phyloP scores from a whole-genome alignment of 208 protist species.

The Angomonas deanei region DNA sequence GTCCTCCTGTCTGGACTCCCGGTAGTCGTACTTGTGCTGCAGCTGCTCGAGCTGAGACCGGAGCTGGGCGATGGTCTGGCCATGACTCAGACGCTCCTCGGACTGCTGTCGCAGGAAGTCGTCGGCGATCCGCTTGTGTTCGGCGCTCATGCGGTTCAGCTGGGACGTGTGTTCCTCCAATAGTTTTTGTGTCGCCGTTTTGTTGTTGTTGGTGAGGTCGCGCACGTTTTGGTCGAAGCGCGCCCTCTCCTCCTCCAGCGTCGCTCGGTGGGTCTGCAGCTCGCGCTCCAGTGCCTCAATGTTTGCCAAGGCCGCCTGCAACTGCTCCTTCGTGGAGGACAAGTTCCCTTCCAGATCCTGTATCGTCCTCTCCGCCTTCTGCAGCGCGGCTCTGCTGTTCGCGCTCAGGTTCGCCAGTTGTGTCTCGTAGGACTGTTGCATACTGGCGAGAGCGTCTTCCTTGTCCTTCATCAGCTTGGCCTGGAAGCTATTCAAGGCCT shows the following conservation, averaged over 20 bases:
- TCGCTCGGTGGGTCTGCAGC: constrained; percentile 13
- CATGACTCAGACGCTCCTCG: constrained; percentile 29
- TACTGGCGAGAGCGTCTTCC: constrained; percentile 5
- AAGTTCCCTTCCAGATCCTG: constrained; percentile 8
- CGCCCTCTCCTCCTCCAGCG: constrained; percentile 23
- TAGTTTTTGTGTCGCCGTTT: constrained; percentile 20
- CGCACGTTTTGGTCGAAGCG: constrained; percentile 12
- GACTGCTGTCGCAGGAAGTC: constrained; percentile 37
- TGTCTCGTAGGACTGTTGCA: constrained; percentile 1
- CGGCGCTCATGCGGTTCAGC: constrained; percentile 20
- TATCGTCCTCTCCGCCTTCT: constrained; percentile 6
- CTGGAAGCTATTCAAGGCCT: constrained; percentile 8
- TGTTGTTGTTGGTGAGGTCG: constrained; percentile 16
- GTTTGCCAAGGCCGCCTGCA: constrained; percentile 4
- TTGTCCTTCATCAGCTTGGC: constrained; percentile 12
- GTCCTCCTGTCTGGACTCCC: constrained; percentile 86
- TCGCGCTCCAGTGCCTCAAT: constrained; percentile 16
- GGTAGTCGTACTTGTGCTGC: constrained; percentile 87
- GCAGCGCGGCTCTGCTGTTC: constrained; percentile 8
- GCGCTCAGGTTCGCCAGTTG: constrained; percentile 1
- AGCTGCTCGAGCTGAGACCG: constrained; percentile 43
- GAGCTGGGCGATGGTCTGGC: constrained; percentile 34
- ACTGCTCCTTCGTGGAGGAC: constrained; percentile 9
- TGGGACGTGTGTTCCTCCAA: constrained; percentile 20
- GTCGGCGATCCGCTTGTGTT: constrained; percentile 49